Evolutionary conservation across 306 rosid species (phyloP).

Genomic region (Quercus dentata): DNA sequence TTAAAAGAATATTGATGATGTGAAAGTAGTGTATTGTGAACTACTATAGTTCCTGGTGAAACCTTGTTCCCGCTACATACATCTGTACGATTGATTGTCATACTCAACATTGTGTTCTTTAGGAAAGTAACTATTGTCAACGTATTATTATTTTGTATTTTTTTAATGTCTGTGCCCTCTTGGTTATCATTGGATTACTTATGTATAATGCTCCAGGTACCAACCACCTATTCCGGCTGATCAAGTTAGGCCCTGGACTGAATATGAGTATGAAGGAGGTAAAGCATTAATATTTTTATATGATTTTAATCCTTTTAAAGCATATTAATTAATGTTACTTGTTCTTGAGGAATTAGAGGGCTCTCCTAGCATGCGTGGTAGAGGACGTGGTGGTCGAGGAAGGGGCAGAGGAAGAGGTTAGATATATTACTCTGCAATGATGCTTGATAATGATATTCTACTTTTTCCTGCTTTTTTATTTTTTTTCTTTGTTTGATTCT

Average conservation of each 20-base stretch:
- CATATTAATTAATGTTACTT: background rate
- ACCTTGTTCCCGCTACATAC: background rate
- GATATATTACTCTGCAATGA: background rate
- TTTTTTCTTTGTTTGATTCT: background rate
- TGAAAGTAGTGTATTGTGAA: background rate
- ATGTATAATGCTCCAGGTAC: slow-evolving; percentile 8
- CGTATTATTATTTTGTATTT: background rate
- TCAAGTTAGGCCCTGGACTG: slow-evolving; percentile 24
- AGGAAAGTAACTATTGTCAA: background rate
- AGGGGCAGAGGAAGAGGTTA: slow-evolving; percentile 23
- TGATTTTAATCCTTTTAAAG: background rate
- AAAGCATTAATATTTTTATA: background rate
- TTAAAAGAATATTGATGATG: background rate
- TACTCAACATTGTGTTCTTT: background rate
- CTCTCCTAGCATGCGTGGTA: slow-evolving; percentile 11
- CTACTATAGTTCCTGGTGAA: background rate
- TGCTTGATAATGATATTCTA: background rate
- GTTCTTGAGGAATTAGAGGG: slow-evolving; percentile 5
- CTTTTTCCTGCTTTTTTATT: background rate
- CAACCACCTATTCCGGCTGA: slow-evolving; percentile 23
- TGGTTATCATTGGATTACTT: background rate
- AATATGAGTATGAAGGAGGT: slow-evolving; percentile 26
- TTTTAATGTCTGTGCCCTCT: background rate
- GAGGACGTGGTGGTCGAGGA: slow-evolving; percentile 27
- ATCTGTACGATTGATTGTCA: background rate